A percentile compares a stretch with the other conserved stretches of the same genome.
phyloP scores from a whole-genome alignment of 2,329 filamentous ascomycete species.

The Hypoxylon sp. region DNA sequence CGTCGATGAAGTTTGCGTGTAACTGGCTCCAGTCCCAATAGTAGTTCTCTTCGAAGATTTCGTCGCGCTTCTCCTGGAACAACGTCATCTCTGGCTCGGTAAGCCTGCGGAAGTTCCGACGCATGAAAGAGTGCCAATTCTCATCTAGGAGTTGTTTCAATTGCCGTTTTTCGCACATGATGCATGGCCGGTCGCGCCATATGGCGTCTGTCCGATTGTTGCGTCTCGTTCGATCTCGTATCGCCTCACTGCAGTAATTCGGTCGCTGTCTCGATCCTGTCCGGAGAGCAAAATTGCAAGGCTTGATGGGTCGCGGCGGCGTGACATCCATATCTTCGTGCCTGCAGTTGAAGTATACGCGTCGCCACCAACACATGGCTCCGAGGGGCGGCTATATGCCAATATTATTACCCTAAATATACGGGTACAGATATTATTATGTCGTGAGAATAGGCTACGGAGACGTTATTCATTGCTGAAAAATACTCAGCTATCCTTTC shows the following conservation, averaged over 20 bases:
- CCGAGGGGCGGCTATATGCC: background rate
- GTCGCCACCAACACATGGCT: slow-evolving; percentile 23
- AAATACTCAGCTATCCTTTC: background rate
- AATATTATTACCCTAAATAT: background rate
- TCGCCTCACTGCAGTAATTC: background rate
- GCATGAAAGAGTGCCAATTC: slow-evolving; percentile 16
- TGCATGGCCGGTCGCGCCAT: slow-evolving; percentile 8
- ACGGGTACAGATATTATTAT: background rate
- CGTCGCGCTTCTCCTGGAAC: background rate
- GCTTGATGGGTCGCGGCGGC: slow-evolving; percentile 11
- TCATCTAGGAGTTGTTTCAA: background rate
- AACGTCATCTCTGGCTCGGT: background rate
- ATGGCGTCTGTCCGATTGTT: slow-evolving; percentile 10
- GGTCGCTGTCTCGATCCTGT: background rate
- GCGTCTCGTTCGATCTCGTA: background rate
- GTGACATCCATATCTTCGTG: slow-evolving; percentile 28
- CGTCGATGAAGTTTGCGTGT: background rate
- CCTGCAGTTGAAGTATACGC: slow-evolving; percentile 25
- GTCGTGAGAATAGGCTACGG: background rate
- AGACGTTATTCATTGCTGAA: background rate
- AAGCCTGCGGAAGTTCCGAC: background rate
- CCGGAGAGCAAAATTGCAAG: slow-evolving; percentile 5
- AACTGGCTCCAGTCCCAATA: slow-evolving; percentile 13
- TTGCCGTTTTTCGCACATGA: slow-evolving; percentile 14
- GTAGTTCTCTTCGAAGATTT: slow-evolving; percentile 10